Conservation (phyloP, 441 rosid species). For the Metrosideros polymorpha region DNA sequence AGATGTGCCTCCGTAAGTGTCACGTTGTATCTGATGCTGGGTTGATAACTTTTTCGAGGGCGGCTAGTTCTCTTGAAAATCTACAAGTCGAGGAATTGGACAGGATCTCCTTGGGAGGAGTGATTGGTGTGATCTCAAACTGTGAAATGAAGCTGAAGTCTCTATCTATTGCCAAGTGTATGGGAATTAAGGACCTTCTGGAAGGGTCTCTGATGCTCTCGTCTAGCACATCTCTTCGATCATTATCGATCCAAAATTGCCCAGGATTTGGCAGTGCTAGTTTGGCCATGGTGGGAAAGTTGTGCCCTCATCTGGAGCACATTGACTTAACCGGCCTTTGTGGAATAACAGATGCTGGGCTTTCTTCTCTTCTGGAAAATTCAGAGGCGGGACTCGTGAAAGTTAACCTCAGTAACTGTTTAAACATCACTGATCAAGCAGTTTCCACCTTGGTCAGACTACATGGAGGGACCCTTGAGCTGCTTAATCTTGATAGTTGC, state of each 20-base stretch:
- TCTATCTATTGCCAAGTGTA: conserved; percentile 60
- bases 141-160: conserved; percentile 50
- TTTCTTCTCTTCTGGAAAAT: conserved; percentile 60
- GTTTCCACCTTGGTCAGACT: conserved; percentile 44
- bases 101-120: conserved; percentile 58
- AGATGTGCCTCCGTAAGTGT: conserved; percentile 66
- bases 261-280: conserved; percentile 79
- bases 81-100: conserved; percentile 82
- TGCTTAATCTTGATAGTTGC: conserved; percentile 89
- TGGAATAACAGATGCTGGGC: conserved; percentile 70
- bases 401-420: conserved; percentile 63
- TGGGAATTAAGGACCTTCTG: conserved; percentile 60
- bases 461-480: conserved; percentile 70
- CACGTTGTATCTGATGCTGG: conserved; percentile 77
- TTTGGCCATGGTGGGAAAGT: conserved; percentile 56
- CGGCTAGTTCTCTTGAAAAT: conserved; percentile 63
- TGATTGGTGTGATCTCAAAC: conserved; percentile 47
- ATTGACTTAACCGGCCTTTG: conserved; percentile 58
- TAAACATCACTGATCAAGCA: conserved; percentile 57
- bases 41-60: conserved; percentile 52
- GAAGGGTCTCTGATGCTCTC: conserved; percentile 25
- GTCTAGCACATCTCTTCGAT: conserved; percentile 48
- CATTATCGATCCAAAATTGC: conserved; percentile 55
- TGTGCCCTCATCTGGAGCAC: conserved; percentile 78
- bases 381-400: conserved; percentile 63